Percentiles rank a stretch among this genome's conserved stretches.
Conservation (phyloP, 169 alveolate genomes). For the Ichthyophthirius multifiliis region DNA sequence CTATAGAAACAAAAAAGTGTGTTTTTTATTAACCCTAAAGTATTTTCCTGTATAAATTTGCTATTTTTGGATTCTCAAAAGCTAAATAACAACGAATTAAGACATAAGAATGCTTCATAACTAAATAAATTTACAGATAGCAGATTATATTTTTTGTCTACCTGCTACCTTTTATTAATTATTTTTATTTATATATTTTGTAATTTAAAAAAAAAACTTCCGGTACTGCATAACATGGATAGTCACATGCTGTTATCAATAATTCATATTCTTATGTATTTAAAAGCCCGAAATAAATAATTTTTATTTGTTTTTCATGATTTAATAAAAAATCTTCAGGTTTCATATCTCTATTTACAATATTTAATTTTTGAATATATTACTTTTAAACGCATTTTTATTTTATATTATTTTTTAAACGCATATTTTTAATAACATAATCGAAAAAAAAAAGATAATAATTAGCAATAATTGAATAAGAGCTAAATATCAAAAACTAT, state of each 20-base stretch:
- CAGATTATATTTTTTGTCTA: too few relatives aligned
- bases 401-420: too few relatives aligned
- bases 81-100: conserved; percentile 79
- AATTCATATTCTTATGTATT: conserved; percentile 50
- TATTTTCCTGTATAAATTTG: conserved; percentile 66
- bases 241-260: conserved; percentile 76
- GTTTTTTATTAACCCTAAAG: conserved; percentile 50
- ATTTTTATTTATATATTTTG: too few relatives aligned
- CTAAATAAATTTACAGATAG: too few relatives aligned
- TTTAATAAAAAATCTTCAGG: conserved; percentile 86
- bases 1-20: conserved; percentile 57
- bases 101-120: too few relatives aligned
- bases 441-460: too few relatives aligned
- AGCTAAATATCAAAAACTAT: too few relatives aligned
- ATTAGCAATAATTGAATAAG: too few relatives aligned
- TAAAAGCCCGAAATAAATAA: conserved; percentile 85
- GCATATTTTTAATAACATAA: too few relatives aligned
- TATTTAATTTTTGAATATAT: conserved; percentile 71
- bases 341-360: conserved; percentile 87
- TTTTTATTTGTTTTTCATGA: conserved; percentile 66
- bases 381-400: too few relatives aligned
- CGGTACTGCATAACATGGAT: conserved; percentile 89
- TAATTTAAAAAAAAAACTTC: too few relatives aligned
- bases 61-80: conserved; percentile 73
- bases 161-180: too few relatives aligned